Percentiles rank a stretch among this genome's conserved stretches.
Evolutionary conservation across 176 grass and related monocot genomes (phyloP).

Genomic region (Pharus latifolius): DNA sequence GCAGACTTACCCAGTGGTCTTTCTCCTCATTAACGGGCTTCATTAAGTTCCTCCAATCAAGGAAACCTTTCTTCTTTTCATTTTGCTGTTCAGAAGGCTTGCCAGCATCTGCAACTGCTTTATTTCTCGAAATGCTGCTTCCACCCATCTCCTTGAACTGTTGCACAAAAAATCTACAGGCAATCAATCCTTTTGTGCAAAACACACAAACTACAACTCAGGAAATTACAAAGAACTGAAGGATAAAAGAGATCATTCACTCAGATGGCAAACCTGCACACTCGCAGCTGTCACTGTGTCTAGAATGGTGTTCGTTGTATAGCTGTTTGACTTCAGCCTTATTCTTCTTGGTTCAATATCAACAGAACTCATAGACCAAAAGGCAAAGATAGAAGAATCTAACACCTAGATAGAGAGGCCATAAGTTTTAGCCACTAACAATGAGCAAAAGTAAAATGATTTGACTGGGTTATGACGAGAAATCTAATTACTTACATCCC

Average conservation of each 20-base stretch:
- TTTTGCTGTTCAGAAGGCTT: constrained; percentile 57
- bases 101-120: constrained; percentile 39
- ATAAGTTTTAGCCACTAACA: neutral
- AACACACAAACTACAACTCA: neutral
- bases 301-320: constrained; percentile 89
- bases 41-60: constrained; percentile 85
- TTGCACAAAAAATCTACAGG: neutral
- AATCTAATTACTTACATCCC: constrained; percentile 65
- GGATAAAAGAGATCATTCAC: neutral
- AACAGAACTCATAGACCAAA: constrained; percentile 97
- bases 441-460: neutral
- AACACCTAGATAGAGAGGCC: constrained; percentile 43
- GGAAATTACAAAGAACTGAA: neutral
- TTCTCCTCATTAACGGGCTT: constrained; percentile 91
- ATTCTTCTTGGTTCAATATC: constrained; percentile 84
- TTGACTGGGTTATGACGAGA: neutral
- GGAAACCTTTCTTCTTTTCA: constrained; percentile 72
- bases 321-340: constrained; percentile 89
- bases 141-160: constrained; percentile 96
- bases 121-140: constrained; percentile 51
- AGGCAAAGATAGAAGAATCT: constrained; percentile 88
- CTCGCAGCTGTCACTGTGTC: constrained; percentile 88
- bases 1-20: constrained; percentile 81
- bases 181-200: constrained; percentile 5
- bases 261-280: constrained; percentile 59